These are phyloP conservation scores for Epichloe festucae DNA, from an alignment of 2,329 filamentous ascomycete species.

Conservation along the genomic window DNA sequence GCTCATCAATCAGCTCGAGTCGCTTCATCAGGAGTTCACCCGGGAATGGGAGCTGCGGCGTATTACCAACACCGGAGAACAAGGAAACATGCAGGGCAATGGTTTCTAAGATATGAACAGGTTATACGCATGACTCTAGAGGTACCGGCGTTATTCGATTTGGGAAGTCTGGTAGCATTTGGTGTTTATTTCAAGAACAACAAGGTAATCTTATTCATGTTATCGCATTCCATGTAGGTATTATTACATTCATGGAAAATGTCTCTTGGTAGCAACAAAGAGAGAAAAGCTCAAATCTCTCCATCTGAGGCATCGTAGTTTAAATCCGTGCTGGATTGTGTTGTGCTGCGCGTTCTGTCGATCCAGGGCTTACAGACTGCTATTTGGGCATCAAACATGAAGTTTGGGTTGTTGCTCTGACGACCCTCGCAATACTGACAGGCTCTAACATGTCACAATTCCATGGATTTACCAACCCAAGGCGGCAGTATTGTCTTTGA, in stretches of 20 bases:
- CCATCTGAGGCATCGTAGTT: background rate
- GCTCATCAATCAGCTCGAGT: conserved; percentile 67
- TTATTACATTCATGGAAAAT: background rate
- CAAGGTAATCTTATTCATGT: background rate
- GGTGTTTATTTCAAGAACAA: background rate
- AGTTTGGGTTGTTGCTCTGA: background rate
- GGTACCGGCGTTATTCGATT: conserved; percentile 12
- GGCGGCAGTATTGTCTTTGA: background rate
- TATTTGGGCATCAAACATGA: background rate
- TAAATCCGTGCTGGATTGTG: background rate
- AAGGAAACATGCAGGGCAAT: conserved; percentile 30
- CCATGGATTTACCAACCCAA: background rate
- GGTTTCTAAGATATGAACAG: conserved; percentile 15
- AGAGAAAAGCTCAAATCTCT: background rate
- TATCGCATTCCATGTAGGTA: background rate
- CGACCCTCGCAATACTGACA: background rate
- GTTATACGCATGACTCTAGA: background rate
- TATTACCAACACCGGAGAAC: conserved; percentile 58
- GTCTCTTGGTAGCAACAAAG: background rate
- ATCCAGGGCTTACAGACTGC: background rate
- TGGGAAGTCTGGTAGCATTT: conserved; percentile 6
- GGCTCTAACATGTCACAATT: background rate
- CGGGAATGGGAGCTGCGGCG: conserved; percentile 84
- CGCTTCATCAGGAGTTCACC: conserved; percentile 76
- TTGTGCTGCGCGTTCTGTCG: background rate